A percentile compares a stretch with the other conserved stretches of the same genome.
These are phyloP conservation scores for Hymenoscyphus scutula DNA, from an alignment of 2,329 filamentous ascomycete species.

Conservation along the genomic window DNA sequence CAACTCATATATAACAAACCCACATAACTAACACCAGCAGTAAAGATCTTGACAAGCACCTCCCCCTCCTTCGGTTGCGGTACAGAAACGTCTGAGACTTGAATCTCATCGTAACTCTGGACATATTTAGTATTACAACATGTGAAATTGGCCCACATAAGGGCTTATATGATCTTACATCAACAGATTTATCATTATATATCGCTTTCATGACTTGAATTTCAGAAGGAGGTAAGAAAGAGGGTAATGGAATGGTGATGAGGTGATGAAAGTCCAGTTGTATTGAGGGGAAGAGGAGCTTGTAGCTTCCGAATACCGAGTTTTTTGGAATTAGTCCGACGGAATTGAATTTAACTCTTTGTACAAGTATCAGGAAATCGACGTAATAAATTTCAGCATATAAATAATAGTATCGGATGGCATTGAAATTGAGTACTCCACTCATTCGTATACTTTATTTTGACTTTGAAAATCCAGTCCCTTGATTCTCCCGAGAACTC, in stretches of 20 bases:
- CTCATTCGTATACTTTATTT: too few species aligned
- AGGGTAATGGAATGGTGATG: background rate
- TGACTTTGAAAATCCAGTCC: too few species aligned
- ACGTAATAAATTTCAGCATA: too few species aligned
- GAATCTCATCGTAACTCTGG: constrained; percentile 33
- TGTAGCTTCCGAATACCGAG: background rate
- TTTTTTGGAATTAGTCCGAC: background rate
- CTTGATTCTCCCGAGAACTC: too few species aligned
- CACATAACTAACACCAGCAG: constrained; percentile 58
- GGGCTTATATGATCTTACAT: background rate
- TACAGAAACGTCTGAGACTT: constrained; percentile 35
- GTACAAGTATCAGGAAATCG: background rate
- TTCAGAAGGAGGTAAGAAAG: background rate
- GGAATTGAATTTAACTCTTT: background rate
- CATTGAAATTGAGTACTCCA: too few species aligned
- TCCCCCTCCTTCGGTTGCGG: constrained; percentile 38
- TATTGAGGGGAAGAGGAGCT: background rate
- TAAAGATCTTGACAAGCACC: constrained; percentile 49
- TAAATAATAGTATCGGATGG: too few species aligned
- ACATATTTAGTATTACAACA: constrained; percentile 24
- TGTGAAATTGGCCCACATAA: background rate
- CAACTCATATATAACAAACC: constrained; percentile 53
- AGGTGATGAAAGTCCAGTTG: background rate
- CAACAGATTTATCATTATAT: background rate
- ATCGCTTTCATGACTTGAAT: background rate